phyloP scores from a whole-genome alignment of 2,329 filamentous ascomycete genomes.

The Magnaporthiopsis incrustans region DNA sequence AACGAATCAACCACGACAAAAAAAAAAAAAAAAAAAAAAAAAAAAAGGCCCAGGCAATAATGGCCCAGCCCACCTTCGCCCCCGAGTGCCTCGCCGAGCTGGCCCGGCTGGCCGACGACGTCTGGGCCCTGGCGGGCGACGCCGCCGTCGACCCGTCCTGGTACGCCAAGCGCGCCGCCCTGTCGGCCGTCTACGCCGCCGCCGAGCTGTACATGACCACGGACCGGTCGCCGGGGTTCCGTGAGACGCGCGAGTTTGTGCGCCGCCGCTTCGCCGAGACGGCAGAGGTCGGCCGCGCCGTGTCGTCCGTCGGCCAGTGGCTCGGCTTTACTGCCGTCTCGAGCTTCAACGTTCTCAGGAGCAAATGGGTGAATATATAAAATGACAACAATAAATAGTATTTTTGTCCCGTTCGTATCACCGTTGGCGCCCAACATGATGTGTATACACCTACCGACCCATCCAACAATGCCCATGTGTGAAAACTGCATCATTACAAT shows the following conservation, averaged over 20 bases:
- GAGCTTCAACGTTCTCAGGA: conserved; percentile 73
- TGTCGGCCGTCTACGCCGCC: conserved; percentile 56
- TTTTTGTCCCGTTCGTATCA: background rate
- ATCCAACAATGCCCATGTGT: background rate
- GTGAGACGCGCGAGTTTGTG: conserved; percentile 73
- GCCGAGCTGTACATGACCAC: conserved; percentile 92
- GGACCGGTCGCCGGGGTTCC: conserved; percentile 65
- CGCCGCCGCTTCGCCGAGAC: conserved; percentile 66
- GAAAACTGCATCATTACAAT: background rate
- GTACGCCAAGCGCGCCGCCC: conserved; percentile 61
- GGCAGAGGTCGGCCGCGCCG: conserved; percentile 50
- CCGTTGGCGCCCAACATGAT: background rate
- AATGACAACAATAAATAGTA: conserved; percentile 13
- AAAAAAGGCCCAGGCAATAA: conserved; percentile 82
- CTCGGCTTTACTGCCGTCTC: conserved; percentile 72
- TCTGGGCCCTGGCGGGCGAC: conserved; percentile 82
- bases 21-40: too few species aligned
- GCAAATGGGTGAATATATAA: conserved; percentile 77
- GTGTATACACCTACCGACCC: background rate
- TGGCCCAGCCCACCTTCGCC: conserved; percentile 77
- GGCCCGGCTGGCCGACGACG: conserved; percentile 78
- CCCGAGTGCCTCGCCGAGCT: conserved; percentile 72
- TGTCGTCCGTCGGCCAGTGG: conserved; percentile 65
- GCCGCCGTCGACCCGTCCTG: conserved; percentile 73
- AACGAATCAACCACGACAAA: conserved; percentile 32